phyloP scores from a whole-genome alignment of 2,329 filamentous ascomycete species.

The Fusarium praegraminearum region DNA sequence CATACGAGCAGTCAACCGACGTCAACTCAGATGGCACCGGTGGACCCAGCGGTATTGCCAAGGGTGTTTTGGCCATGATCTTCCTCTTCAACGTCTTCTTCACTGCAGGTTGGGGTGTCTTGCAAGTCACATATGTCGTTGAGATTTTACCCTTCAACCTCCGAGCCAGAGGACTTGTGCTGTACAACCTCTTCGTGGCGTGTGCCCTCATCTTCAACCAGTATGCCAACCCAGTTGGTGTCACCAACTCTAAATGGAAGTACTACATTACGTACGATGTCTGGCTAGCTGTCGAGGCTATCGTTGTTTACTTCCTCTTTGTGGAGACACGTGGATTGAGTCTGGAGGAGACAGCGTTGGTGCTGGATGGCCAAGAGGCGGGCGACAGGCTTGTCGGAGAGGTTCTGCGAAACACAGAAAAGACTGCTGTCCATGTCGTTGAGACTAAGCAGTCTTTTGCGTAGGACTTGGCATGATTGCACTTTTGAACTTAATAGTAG shows the following conservation, averaged over 20 bases:
- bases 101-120: slow-evolving; percentile 19
- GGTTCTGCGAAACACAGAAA: slow-evolving; percentile 10
- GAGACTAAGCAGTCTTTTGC: slow-evolving; percentile 10
- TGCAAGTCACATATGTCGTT: slow-evolving; percentile 21
- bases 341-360: slow-evolving; percentile 17
- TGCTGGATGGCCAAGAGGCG: slow-evolving; percentile 52
- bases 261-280: slow-evolving; percentile 24
- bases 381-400: slow-evolving; percentile 18
- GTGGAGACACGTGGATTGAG: slow-evolving; percentile 12
- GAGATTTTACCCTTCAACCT: slow-evolving; percentile 19
- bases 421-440: slow-evolving; percentile 1
- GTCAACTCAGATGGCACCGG: slow-evolving; percentile 15
- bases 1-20: slow-evolving; percentile 20
- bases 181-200: slow-evolving; percentile 11
- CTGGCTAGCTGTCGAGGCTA: slow-evolving; percentile 8
- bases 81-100: slow-evolving; percentile 26
- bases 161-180: slow-evolving; percentile 4
- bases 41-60: slow-evolving; percentile 10
- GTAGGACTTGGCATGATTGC: fast-evolving
- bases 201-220: slow-evolving; percentile 22
- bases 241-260: slow-evolving; percentile 10
- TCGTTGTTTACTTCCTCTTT: slow-evolving; percentile 24
- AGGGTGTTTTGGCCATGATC: slow-evolving; percentile 25
- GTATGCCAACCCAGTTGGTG: slow-evolving; percentile 20
- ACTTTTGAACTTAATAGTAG: fast-evolving